A percentile compares a stretch with the other conserved stretches of the same genome.
Conservation (phyloP, 2,329 filamentous ascomycete species). For the Beauveria sp. region DNA sequence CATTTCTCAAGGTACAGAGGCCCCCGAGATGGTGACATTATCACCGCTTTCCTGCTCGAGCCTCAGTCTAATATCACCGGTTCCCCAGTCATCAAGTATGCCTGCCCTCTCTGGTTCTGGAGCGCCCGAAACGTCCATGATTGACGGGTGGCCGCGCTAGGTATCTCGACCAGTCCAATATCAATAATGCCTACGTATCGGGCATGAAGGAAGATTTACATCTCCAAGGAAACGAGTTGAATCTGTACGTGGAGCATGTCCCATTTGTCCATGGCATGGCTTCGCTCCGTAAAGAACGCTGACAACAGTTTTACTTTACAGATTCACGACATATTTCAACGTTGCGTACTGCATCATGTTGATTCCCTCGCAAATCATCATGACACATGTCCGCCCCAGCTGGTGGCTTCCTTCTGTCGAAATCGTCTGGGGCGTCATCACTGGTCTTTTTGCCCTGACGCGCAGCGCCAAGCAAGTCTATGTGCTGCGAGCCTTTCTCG, state of each 20-base stretch:
- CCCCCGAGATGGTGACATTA: too few relatives aligned
- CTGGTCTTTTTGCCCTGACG: conserved; percentile 24
- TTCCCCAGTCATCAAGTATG: conserved; percentile 15
- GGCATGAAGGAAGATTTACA: conserved; percentile 21
- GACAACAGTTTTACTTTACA: not conserved
- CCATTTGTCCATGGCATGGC: not conserved
- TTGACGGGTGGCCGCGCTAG: not conserved
- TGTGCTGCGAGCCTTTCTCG: conserved; percentile 33
- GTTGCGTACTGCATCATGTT: conserved; percentile 48
- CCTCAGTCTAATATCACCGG: not conserved
- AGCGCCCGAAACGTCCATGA: too few relatives aligned
- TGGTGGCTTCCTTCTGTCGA: conserved; percentile 32
- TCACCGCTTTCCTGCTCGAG: too few relatives aligned
- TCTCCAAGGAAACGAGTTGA: conserved; percentile 12
- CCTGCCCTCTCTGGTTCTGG: not conserved
- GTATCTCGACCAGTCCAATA: conserved; percentile 20
- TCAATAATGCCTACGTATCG: conserved; percentile 21
- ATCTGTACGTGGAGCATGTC: conserved; percentile 1
- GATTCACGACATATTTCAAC: conserved; percentile 42
- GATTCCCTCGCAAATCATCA: conserved; percentile 29
- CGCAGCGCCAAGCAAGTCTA: conserved; percentile 28
- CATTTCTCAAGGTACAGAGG: conserved; percentile 13
- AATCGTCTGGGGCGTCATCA: conserved; percentile 21
- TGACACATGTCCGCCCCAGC: conserved; percentile 29
- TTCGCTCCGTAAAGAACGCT: not conserved